Base-by-base conservation (phyloP, 2,329 filamentous ascomycete genomes). In the Peltaster fructicola region DNA sequence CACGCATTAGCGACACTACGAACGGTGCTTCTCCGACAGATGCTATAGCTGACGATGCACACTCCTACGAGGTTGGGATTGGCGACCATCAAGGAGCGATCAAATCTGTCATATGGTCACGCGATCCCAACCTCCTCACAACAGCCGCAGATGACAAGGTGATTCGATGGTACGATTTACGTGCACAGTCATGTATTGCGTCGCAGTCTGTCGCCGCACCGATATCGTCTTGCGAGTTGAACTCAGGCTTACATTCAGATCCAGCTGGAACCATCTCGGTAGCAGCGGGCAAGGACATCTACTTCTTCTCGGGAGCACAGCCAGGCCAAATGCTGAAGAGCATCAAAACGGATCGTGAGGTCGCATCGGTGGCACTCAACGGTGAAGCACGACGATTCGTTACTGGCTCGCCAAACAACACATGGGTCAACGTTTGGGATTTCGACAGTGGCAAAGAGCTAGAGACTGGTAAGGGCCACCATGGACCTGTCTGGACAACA, bases 401-500 rank as follows among this genome's bases (percentile, higher is more conserved):
- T 7, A 90, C 90, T 10, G 88, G 88, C 31, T 81, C 84, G 48
- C 77, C 79, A 34, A 77, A 74, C 18, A 85, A 92, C 44, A 95
- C 88, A 0, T 98, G 85, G 85, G 85, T 88, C n/a, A 73, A 80
- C 31, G 77, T 95, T 5, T 90, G 91, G 56, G 71, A 82, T 43
- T 85, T 82, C 53, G 81, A 93, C 30, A 73, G 74, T 24, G 76
- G 76, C 39, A 64, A 67, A 36, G 82, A 92, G 50, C 57, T 93
- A 20, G 88, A 95, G 48, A 75, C 85, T 8, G 80, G 91, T 56
- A 93, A 93, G 54, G 88, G 88, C 13, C 88, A 98, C 40, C 88
- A 98, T 44, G 88, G 88, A 2, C 85, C 85, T 2, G 88, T 98
- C 33, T 98, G 88, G 88, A 92, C 82, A 5, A 73, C 90, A 31